These are phyloP conservation scores for Pelagophyceae sp. DNA, from an alignment of 352 stramenopile species.

Conservation along the genomic window DNA sequence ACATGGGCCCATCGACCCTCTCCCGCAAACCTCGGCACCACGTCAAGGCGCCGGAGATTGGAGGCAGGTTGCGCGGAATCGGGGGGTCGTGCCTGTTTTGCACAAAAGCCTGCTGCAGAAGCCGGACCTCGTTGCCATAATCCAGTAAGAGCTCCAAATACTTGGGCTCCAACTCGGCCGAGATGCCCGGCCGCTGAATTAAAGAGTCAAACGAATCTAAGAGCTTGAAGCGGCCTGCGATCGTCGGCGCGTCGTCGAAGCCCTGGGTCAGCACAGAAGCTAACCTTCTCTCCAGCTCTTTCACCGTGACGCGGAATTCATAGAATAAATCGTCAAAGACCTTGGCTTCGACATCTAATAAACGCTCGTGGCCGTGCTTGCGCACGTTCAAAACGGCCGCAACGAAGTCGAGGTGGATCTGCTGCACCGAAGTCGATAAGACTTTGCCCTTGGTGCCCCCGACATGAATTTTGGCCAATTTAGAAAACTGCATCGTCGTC, in stretches of 20 bases:
- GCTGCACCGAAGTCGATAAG: conserved; percentile 69
- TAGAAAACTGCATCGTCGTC: conserved; percentile 75
- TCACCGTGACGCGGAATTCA: conserved; percentile 69
- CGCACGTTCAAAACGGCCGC: conserved; percentile 58
- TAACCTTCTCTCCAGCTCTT: conserved; percentile 64
- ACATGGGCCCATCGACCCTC: conserved; percentile 73
- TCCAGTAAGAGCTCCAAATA: conserved; percentile 62
- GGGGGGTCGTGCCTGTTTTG: conserved; percentile 68
- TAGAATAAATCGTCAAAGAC: conserved; percentile 81
- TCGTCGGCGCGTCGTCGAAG: conserved; percentile 79
- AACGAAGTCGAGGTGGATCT: conserved; percentile 73
- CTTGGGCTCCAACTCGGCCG: conserved; percentile 72
- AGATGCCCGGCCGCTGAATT: conserved; percentile 51
- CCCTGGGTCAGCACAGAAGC: conserved; percentile 75
- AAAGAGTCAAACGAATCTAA: conserved; percentile 79
- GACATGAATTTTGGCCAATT: conserved; percentile 72
- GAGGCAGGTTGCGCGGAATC: conserved; percentile 72
- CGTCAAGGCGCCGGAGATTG: conserved; percentile 73
- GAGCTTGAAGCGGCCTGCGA: conserved; percentile 71
- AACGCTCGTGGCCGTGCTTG: conserved; percentile 60
- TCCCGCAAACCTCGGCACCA: conserved; percentile 73
- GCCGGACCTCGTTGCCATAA: conserved; percentile 64
- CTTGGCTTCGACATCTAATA: conserved; percentile 75
- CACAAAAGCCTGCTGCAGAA: conserved; percentile 75
- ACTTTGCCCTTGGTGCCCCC: conserved; percentile 82